Evolutionary conservation across 2,329 filamentous ascomycete species (phyloP).

Genomic region (Xylaria hypoxylon): DNA sequence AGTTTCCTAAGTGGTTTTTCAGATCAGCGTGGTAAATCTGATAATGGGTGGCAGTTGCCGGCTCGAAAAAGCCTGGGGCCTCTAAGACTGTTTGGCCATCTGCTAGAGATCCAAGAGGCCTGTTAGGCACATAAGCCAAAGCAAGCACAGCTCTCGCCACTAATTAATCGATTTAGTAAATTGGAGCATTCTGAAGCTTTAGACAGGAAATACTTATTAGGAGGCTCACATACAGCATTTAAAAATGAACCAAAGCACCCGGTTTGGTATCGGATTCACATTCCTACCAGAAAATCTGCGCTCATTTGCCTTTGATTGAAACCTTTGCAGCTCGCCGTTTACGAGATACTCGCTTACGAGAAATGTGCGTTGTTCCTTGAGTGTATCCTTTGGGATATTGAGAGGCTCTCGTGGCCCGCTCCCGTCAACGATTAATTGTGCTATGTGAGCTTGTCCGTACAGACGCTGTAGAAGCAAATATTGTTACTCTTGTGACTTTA

Average conservation of each 20-base stretch:
- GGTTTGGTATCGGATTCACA: constrained; percentile 3
- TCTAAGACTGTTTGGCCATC: not conserved
- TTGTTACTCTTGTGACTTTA: not conserved
- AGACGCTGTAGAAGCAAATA: not conserved
- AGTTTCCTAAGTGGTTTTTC: not conserved
- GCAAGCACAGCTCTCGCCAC: not conserved
- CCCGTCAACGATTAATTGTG: not conserved
- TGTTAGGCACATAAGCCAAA: not conserved
- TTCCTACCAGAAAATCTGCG: not conserved
- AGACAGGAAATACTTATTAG: not conserved
- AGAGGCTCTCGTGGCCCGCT: not conserved
- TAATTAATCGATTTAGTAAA: not conserved
- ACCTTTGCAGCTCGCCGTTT: not conserved
- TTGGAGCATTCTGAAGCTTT: not conserved
- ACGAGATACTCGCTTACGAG: not conserved
- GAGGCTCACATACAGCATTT: not conserved
- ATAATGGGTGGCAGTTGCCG: not conserved
- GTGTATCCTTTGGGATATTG: not conserved
- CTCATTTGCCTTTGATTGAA: not conserved
- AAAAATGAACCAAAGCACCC: constrained; percentile 3
- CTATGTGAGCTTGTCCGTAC: constrained; percentile 3
- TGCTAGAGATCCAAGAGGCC: not conserved
- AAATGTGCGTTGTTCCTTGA: not conserved
- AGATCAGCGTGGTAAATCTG: not conserved
- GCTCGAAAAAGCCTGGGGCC: not conserved